Evolutionary conservation across 805 yeast species (phyloP), one percentile per base, ranked within the genome.

Genomic region (Geotrichum ghanense): DNA sequence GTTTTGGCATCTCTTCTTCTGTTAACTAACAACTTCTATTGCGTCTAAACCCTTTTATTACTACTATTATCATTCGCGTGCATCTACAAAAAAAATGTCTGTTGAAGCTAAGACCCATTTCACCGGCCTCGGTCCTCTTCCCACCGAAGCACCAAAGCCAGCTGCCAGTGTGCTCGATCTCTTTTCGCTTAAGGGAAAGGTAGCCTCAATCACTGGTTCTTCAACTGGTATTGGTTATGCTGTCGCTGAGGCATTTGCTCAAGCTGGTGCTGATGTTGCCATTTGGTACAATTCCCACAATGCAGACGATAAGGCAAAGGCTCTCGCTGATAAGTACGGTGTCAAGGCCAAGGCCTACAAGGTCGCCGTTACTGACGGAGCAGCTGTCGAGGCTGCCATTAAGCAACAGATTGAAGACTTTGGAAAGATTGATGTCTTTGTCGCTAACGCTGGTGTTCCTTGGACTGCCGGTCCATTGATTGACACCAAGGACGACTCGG

Each of bases 391-490:
- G 50, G 54, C 53, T 17, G 70, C 75, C 14, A 67, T 81, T 45
- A 61, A 58, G 34, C 71, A 70, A 61, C 76, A 79, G 51, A 74
- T 70, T 51, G 53, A 64, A 49, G 94, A 85, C 58, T 86, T 87
- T 61, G 92, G 90, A 47, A 76, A 76, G 51, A 77, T 87, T 53
- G 95, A 87, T 63, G 68, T 85, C 22, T 81, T 84, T 57, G 92
- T 87, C 42, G 94, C 94, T 56, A 87, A 87, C 62, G 95, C 95
- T 12, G 95, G 95, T 39, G 78, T 85, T 43, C 79, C 87, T 14
- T 86, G 94, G 94, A 72, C 77, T 20, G 70, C 74, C 23, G 88
- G 89, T 20, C 74, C 74, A 17, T 61, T 78, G 51, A 61, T 75
- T 48, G 75, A 73, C 47, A 67, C 65, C 49, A 58, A 60, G 43